Evolutionary conservation across 768 basidiomycete species (phyloP), one percentile per base, ranked within the genome.

Genomic region (Sporobolomyces phaffii): DNA sequence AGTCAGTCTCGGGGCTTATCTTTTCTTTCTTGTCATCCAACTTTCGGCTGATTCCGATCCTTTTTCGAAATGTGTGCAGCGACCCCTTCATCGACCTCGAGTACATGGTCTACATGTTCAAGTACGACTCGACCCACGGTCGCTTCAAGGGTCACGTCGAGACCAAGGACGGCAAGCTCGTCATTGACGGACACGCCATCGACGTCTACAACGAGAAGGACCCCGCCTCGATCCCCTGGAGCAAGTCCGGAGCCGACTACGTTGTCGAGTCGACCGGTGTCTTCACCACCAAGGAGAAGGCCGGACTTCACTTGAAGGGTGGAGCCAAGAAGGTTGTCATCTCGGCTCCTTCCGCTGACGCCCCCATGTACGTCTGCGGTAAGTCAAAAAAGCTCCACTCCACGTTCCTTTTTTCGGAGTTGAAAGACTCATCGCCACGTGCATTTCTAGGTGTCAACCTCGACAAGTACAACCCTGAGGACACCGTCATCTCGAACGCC

Each of bases 61-160:
- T 24, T 48, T 36, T 28, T 20, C 40, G n/a, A n/a, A 38, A 9
- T 38, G 38, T 17, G 26, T 3, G 8, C 57, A 64, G 31, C 73
- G 94, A 91, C 80, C 94, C 94, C 61, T 99, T 98, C 87, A 97
- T 99, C 72, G 86, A 90, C 78, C 86, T 93, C 73, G 84, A 87
- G 4, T 98, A 99, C 86, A 96, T 98, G 93, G 94, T 92, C 78
- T 96, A 96, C 85, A 91, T 96, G 91, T 93, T 96, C 88, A 94
- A 91, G 83, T 93, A 85, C 77, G 91, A 93, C 78, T 88, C 91
- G 63, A 89, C 91, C 70, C 91, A 94, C 81, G 87, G 91, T 58
- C 86, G 88, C 77, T 98, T 88, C 85, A 86, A 89, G 77, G 94
- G 93, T 70, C 60, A 84, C 52, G 84, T 94, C 74, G 83, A 86